Percentiles rank a stretch among this genome's conserved stretches.
Conservation (phyloP, 2,329 filamentous ascomycete species). For the Helotiales sp. region DNA sequence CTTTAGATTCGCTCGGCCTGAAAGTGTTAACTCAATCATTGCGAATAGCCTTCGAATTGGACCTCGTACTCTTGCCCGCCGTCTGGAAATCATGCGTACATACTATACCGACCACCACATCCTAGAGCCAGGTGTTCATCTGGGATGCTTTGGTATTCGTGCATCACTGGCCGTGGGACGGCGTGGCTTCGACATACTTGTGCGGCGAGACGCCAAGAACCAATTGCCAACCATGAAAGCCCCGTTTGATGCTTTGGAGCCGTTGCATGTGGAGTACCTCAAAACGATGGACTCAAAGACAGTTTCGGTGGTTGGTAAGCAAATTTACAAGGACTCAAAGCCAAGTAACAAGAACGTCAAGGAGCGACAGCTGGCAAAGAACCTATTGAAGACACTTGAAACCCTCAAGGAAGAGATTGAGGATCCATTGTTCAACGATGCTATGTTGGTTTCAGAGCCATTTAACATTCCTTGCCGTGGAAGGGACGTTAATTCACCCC, state of each 20-base stretch:
- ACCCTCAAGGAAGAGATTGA: constrained; percentile 50
- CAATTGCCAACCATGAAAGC: constrained; percentile 65
- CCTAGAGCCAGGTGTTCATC: constrained; percentile 58
- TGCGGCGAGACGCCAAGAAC: constrained; percentile 52
- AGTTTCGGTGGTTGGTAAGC: constrained; percentile 48
- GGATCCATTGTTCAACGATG: constrained; percentile 53
- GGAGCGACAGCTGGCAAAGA: constrained; percentile 49
- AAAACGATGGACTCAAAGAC: constrained; percentile 51
- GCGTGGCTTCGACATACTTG: constrained; percentile 44
- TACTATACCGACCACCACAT: constrained; percentile 56
- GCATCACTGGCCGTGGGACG: constrained; percentile 44
- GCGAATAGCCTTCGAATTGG: constrained; percentile 77
- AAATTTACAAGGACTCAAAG: constrained; percentile 44
- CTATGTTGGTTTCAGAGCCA: constrained; percentile 50
- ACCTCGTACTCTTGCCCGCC: constrained; percentile 57
- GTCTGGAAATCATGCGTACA: constrained; percentile 67
- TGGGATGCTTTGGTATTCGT: constrained; percentile 63
- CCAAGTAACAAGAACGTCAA: constrained; percentile 45
- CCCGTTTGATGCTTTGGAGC: constrained; percentile 56
- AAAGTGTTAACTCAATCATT: constrained; percentile 71
- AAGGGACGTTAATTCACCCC: constrained; percentile 33
- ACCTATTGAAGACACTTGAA: constrained; percentile 51
- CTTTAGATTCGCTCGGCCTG: constrained; percentile 75
- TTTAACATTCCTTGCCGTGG: constrained; percentile 50
- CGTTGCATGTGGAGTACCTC: constrained; percentile 60